Conservation (phyloP, 2,329 filamentous ascomycete species). For the Xylaria sp. region DNA sequence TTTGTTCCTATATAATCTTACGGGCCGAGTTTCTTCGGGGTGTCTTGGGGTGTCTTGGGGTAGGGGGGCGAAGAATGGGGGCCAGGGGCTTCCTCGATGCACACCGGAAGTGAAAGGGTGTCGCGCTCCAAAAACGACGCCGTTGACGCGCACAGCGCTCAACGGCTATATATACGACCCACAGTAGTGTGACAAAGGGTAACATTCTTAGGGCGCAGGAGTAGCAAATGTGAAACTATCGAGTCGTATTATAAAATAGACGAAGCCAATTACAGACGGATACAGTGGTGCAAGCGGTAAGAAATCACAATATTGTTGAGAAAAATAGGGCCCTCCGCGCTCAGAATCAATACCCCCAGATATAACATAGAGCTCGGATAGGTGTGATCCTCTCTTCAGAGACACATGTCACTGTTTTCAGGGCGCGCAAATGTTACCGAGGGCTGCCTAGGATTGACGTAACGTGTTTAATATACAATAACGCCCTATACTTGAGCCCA, state of each 20-base stretch:
- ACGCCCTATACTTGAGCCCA: background rate
- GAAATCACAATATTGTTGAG: background rate
- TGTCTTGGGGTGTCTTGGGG: background rate
- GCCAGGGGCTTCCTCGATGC: background rate
- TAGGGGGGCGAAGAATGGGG: background rate
- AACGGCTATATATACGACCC: no score
- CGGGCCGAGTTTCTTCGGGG: background rate
- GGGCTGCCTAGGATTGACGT: background rate
- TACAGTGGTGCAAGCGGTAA: background rate
- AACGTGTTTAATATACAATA: background rate
- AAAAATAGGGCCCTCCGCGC: background rate
- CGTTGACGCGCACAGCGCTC: no score
- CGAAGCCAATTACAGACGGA: background rate
- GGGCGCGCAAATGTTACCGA: background rate
- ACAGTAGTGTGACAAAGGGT: no score
- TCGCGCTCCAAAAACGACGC: no score
- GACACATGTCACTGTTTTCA: background rate
- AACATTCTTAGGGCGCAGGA: background rate
- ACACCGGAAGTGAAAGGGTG: background rate
- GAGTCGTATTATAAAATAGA: background rate
- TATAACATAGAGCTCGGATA: background rate
- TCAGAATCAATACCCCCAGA: background rate
- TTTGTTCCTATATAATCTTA: background rate
- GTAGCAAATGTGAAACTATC: background rate
- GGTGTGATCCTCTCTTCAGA: background rate